Conservation (phyloP, 2,329 filamentous ascomycete species). For the Aschersonia sp. region DNA sequence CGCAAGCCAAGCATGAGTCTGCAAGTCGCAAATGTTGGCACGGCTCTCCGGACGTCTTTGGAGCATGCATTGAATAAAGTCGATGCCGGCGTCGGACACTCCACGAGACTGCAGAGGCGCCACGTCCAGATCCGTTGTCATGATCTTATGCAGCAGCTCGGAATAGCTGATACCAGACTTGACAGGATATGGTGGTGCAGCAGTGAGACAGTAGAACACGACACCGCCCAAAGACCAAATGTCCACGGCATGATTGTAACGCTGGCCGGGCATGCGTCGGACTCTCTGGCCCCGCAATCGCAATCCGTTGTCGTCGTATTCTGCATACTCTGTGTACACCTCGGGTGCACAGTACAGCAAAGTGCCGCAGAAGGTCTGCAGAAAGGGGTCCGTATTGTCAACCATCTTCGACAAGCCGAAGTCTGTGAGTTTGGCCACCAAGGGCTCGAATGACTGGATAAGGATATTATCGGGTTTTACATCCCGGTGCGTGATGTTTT, state of each 20-base stretch:
- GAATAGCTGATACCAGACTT: conserved; percentile 61
- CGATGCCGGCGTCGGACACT: conserved; percentile 53
- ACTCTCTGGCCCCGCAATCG: conserved; percentile 48
- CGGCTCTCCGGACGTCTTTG: conserved; percentile 65
- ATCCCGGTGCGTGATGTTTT: conserved; percentile 92
- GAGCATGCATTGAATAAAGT: conserved; percentile 68
- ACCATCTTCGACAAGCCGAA: conserved; percentile 95
- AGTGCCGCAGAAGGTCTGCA: conserved; percentile 94
- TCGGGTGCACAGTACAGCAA: conserved; percentile 92
- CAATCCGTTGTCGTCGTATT: conserved; percentile 57
- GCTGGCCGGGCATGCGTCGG: conserved; percentile 40
- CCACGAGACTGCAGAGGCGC: conserved; percentile 40
- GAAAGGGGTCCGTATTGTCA: conserved; percentile 75
- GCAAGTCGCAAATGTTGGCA: conserved; percentile 56
- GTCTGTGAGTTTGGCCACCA: conserved; percentile 83
- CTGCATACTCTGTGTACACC: conserved; percentile 64
- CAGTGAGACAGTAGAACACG: conserved; percentile 72
- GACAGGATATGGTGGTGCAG: conserved; percentile 66
- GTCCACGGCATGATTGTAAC: conserved; percentile 85
- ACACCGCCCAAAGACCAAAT: conserved; percentile 95
- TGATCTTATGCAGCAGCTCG: conserved; percentile 73
- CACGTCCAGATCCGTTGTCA: conserved; percentile 59
- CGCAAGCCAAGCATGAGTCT: conserved; percentile 60
- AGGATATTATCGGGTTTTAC: conserved; percentile 98
- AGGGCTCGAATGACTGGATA: conserved; percentile 55